Conservation (phyloP, 106 monocot genomes). For the Allium cepa region DNA sequence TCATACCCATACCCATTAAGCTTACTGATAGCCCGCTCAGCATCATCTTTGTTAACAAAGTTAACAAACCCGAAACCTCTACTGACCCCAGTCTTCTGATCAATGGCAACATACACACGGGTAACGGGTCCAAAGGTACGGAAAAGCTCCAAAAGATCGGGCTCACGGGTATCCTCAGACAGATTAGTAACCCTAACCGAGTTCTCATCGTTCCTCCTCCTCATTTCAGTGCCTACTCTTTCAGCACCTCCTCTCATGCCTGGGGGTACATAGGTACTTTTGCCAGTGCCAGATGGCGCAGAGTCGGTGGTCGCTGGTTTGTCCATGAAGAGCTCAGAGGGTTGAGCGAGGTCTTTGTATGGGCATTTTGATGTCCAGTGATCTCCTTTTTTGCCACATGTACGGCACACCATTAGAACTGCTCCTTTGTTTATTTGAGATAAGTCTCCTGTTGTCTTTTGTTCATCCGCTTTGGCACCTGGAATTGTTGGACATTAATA, state of each 20-base stretch:
- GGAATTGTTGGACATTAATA: background rate
- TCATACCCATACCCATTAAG: slow-evolving; percentile 97
- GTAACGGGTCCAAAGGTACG: slow-evolving; percentile 73
- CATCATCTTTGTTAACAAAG: slow-evolving; percentile 78
- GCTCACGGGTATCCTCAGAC: slow-evolving; percentile 86
- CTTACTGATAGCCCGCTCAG: slow-evolving; percentile 82
- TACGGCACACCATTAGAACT: slow-evolving; percentile 17
- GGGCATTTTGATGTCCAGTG: slow-evolving; percentile 26
- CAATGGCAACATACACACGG: slow-evolving; percentile 80
- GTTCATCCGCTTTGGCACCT: slow-evolving; percentile 69
- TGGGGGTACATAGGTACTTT: slow-evolving; percentile 11
- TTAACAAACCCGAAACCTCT: slow-evolving; percentile 91
- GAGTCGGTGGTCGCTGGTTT: slow-evolving; percentile 5
- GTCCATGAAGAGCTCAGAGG: slow-evolving; percentile 1
- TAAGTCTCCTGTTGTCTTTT: slow-evolving; percentile 47
- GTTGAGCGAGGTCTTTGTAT: slow-evolving; percentile 14
- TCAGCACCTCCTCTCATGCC: slow-evolving; percentile 27
- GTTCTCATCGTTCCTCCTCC: slow-evolving; percentile 89
- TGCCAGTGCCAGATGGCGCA: slow-evolving; percentile 4
- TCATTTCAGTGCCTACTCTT: slow-evolving; percentile 37
- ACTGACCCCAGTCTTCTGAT: slow-evolving; percentile 84
- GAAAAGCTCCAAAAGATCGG: slow-evolving; percentile 88
- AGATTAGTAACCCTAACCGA: slow-evolving; percentile 87
- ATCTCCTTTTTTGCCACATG: slow-evolving; percentile 20
- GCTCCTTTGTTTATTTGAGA: slow-evolving; percentile 1